These are phyloP conservation scores for Misopates orontium DNA, from an alignment of 257 asterid genomes.

Conservation along the genomic window DNA sequence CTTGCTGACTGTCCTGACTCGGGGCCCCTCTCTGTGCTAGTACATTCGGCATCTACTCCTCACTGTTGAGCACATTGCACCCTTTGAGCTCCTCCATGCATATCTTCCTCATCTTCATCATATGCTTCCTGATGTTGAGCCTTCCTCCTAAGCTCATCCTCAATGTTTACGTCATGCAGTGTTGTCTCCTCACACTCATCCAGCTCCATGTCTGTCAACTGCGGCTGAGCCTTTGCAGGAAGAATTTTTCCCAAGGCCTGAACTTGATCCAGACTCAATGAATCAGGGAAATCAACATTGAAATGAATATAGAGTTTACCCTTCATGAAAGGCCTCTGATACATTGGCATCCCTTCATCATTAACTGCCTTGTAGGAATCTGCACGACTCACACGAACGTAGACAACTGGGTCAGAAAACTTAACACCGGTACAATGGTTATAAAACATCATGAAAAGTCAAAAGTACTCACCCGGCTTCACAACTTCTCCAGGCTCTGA, in stretches of 20 bases:
- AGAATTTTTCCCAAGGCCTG: conserved; percentile 42
- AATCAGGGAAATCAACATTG: conserved; percentile 58
- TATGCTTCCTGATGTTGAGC: conserved; percentile 65
- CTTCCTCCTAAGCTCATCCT: conserved; percentile 70
- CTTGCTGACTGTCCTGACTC: not conserved
- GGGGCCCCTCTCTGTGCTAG: not conserved
- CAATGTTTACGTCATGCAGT: conserved; percentile 63
- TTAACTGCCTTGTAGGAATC: conserved; percentile 64
- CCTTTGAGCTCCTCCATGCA: conserved; percentile 68
- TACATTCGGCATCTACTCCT: not conserved
- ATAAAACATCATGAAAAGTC: not conserved
- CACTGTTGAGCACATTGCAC: conserved; percentile 87
- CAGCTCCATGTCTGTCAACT: conserved; percentile 63
- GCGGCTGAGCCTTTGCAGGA: conserved; percentile 46
- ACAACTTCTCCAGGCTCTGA: conserved; percentile 66
- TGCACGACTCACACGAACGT: conserved; percentile 18
- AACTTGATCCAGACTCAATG: conserved; percentile 48
- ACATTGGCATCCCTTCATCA: conserved; percentile 75
- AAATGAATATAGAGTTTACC: conserved; percentile 65
- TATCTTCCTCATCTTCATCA: conserved; percentile 69
- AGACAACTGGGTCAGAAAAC: not conserved
- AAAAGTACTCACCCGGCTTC: conserved; percentile 54
- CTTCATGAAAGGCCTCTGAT: conserved; percentile 61
- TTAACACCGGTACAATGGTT: not conserved
- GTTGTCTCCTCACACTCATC: conserved; percentile 84